phyloP scores from a whole-genome alignment of 1,284 basidiomycete genomes.

The Megacollybia platyphylla region DNA sequence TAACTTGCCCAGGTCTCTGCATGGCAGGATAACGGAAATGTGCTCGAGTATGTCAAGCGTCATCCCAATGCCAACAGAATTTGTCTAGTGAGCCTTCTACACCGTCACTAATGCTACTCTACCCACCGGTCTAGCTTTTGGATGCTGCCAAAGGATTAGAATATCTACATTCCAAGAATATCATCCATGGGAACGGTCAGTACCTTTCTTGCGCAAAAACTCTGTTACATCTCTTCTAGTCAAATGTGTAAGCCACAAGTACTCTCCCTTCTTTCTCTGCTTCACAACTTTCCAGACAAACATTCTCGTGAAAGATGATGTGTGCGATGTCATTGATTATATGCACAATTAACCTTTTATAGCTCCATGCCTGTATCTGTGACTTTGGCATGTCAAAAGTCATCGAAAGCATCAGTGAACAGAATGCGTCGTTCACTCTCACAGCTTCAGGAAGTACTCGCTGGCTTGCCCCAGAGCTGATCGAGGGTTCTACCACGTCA shows the following conservation, averaged over 20 bases:
- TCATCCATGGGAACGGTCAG: constrained; percentile 47
- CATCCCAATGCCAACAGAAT: not conserved
- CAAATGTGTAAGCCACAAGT: constrained; percentile 35
- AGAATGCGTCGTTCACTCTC: constrained; percentile 24
- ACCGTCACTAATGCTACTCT: constrained; percentile 18
- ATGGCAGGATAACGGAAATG: constrained; percentile 44
- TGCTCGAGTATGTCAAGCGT: constrained; percentile 26
- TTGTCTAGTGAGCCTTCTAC: constrained; percentile 1
- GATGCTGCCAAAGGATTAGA: constrained; percentile 38
- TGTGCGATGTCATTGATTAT: not conserved
- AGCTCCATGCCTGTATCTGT: constrained; percentile 40
- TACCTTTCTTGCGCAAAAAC: constrained; percentile 4
- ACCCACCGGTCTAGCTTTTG: constrained; percentile 28
- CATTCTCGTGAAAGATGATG: constrained; percentile 29
- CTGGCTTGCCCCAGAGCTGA: constrained; percentile 48
- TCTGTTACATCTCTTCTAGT: constrained; percentile 18
- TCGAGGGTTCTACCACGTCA: constrained; percentile 21
- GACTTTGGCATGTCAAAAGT: constrained; percentile 54
- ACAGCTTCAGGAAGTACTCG: constrained; percentile 31
- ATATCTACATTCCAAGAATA: constrained; percentile 33
- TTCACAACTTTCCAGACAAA: constrained; percentile 27
- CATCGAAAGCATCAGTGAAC: constrained; percentile 38
- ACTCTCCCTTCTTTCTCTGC: not conserved
- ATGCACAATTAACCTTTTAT: not conserved
- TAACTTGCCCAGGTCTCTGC: constrained; percentile 33